A percentile compares a stretch with the other conserved stretches of the same genome.
phyloP scores from a whole-genome alignment of 2,329 filamentous ascomycete genomes.

The Podosphaera xanthii region DNA sequence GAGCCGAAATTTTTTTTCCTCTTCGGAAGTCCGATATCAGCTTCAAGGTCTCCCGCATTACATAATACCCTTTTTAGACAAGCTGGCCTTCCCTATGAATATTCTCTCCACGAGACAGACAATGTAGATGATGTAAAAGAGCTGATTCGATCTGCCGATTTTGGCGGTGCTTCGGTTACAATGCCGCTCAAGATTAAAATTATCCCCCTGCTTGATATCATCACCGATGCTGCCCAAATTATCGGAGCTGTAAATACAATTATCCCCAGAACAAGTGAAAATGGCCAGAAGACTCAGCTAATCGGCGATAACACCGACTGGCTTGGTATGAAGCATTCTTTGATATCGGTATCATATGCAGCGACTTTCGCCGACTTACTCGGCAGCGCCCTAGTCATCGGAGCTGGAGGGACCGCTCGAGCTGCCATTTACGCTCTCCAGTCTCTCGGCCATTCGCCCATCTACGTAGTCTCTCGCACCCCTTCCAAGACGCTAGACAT shows the following conservation, averaged over 20 bases:
- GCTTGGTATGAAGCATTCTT: conserved; percentile 66
- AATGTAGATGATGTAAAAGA: conserved; percentile 34
- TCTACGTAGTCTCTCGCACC: conserved; percentile 71
- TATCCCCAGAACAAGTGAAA: conserved; percentile 30
- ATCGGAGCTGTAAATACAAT: conserved; percentile 95
- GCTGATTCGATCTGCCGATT: conserved; percentile 46
- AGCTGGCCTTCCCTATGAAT: conserved; percentile 66
- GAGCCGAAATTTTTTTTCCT: conserved; percentile 58
- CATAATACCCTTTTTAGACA: conserved; percentile 68
- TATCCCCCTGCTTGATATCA: conserved; percentile 55
- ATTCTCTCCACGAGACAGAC: conserved; percentile 54
- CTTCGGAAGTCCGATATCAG: conserved; percentile 65
- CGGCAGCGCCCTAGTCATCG: conserved; percentile 56
- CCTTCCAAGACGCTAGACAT: conserved; percentile 43
- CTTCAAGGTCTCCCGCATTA: conserved; percentile 66
- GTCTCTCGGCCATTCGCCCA: conserved; percentile 59
- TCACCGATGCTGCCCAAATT: conserved; percentile 53
- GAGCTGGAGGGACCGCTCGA: conserved; percentile 75
- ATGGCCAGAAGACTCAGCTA: conserved; percentile 23
- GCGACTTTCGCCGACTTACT: not conserved
- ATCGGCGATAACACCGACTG: conserved; percentile 90
- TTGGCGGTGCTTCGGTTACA: conserved; percentile 86
- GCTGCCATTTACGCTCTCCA: conserved; percentile 79
- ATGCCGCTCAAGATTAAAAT: conserved; percentile 87
- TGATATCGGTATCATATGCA: conserved; percentile 20